Evolutionary conservation across 805 yeast species (phyloP).

Genomic region (Candida xyloterini): DNA sequence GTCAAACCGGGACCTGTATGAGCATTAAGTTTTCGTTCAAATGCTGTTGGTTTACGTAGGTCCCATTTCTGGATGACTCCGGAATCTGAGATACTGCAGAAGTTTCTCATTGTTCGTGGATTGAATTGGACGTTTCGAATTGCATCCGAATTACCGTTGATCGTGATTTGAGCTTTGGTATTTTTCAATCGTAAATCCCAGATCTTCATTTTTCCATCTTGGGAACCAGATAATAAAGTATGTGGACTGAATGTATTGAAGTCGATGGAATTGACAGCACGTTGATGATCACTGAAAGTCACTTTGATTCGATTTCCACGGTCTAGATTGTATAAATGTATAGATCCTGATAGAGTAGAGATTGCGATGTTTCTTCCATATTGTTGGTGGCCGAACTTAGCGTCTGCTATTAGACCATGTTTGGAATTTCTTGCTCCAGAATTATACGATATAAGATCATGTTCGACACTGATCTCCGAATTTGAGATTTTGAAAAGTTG

Average conservation of each 20-base stretch:
- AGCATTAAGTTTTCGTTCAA: conserved; percentile 76
- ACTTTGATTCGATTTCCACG: conserved; percentile 29
- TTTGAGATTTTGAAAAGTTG: conserved; percentile 37
- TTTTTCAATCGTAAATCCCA: conserved; percentile 64
- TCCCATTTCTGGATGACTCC: conserved; percentile 90
- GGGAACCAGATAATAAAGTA: conserved; percentile 61
- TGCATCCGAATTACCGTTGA: conserved; percentile 70
- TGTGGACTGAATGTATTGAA: conserved; percentile 40
- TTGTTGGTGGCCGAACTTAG: conserved; percentile 40
- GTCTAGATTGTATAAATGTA: conserved; percentile 33
- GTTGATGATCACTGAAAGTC: conserved; percentile 39
- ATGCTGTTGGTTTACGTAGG: conserved; percentile 58
- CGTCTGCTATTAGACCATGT: conserved; percentile 41
- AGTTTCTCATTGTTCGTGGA: conserved; percentile 48
- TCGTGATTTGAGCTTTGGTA: conserved; percentile 46
- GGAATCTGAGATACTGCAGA: conserved; percentile 83
- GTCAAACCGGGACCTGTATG: conserved; percentile 91
- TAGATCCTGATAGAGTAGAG: conserved; percentile 47
- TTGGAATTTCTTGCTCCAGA: conserved; percentile 32
- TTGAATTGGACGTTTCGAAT: conserved; percentile 54
- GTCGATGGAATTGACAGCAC: conserved; percentile 46
- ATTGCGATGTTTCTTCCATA: conserved; percentile 41
- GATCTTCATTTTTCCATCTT: conserved; percentile 71
- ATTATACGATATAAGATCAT: conserved; percentile 33
- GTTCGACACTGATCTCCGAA: conserved; percentile 30